Percentiles rank a stretch among this genome's conserved stretches.
phyloP scores from a whole-genome alignment of 306 rosid species.

The Begonia peltatifolia region DNA sequence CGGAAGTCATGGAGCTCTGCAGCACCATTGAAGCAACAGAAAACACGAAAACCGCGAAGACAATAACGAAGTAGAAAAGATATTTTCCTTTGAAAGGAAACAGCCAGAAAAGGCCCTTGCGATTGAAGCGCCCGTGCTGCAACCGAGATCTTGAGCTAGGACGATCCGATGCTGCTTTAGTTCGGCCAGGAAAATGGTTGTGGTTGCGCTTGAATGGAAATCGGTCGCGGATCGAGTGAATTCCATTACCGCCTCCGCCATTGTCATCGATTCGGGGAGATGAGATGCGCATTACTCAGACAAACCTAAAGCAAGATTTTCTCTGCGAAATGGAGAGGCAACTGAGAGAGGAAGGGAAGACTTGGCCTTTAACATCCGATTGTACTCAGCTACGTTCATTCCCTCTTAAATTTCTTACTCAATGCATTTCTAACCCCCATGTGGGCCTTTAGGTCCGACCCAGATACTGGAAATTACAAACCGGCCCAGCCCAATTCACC shows the following conservation, averaged over 20 bases:
- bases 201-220: neutral
- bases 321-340: no score
- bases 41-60: constrained; percentile 46
- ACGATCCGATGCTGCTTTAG: neutral
- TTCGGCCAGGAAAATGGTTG: neutral
- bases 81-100: constrained; percentile 49
- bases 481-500: no score
- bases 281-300: no score
- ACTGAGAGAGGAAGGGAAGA: no score
- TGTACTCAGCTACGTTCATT: no score
- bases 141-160: neutral
- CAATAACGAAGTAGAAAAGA: constrained; percentile 33
- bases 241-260: neutral
- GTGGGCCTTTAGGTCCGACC: no score
- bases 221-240: neutral
- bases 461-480: no score
- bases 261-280: no score
- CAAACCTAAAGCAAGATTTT: no score
- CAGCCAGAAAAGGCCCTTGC: constrained; percentile 47
- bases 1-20: constrained; percentile 74
- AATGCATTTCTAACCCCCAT: no score
- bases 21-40: constrained; percentile 61
- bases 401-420: no score
- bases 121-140: constrained; percentile 34
- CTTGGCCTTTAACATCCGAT: no score